Evolutionary conservation across 768 basidiomycete genomes (phyloP), one percentile per base, ranked within the genome.

Genomic region (Amanita muscaria): DNA sequence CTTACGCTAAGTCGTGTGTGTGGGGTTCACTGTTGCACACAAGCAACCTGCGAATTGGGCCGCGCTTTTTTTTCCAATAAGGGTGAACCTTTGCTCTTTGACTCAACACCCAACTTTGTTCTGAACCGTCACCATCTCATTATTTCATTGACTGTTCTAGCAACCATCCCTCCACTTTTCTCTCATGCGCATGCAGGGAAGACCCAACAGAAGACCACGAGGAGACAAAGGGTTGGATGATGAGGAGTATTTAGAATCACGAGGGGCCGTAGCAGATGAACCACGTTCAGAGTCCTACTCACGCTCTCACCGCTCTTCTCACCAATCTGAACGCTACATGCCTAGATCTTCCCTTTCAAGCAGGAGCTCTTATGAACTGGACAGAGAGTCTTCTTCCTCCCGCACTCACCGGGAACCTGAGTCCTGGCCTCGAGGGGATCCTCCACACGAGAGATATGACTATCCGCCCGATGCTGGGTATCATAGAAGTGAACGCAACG

Each of bases 311-410:
- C 68, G 68, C 52, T 63, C 65, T 53, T 65, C 66, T 53, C 69
- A 67, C 52, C 71, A 66, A 50, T 64, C 70, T 35, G 74, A 79
- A 53, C 66, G 58, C 49, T 69, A 69, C 60, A 70, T 68, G 60
- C 53, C 71, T 12, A 59, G 36, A 7, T 46, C 74, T 29, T 65
- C 72, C 32, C 62, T 64, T 14, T 64, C 73, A 36, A 62, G 57
- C 51, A 68, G 70, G 49, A 51, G 59, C 22, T 56, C 66, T 15
- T 76, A 72, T 54, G 70, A 69, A 49, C 60, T 63, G 50, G 73
- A 59, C 56, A 70, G 76, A 54, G 79, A 80, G 42, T 62, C 68
- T 9, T 64, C 73, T 42, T 64, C 74, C 14, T 75, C 78, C 52
- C 71, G 75, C 55, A 68, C 64, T 54, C 73, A 66, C 55, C 76